These are phyloP conservation scores for Skeletonema costatum DNA, from an alignment of 108 stramenopile genomes.

Conservation along the genomic window DNA sequence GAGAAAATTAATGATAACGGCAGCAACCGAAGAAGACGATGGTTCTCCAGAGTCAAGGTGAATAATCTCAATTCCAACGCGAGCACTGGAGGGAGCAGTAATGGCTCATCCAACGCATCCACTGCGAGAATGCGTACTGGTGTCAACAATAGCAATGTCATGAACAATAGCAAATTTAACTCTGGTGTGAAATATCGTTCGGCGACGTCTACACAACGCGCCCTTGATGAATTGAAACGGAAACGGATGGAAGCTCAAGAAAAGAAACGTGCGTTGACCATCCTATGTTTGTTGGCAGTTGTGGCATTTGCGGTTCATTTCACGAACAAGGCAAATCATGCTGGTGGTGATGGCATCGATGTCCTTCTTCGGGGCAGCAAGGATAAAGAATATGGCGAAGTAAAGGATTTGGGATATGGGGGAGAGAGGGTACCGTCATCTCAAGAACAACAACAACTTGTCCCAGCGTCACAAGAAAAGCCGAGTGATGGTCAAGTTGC, in stretches of 20 bases:
- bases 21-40: background rate
- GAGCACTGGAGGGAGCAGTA: background rate
- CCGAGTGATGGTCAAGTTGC: slow-evolving; percentile 2
- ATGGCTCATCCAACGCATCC: background rate
- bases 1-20: background rate
- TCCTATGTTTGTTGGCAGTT: slow-evolving; percentile 15
- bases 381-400: slow-evolving; percentile 12
- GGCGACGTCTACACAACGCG: slow-evolving; percentile 26
- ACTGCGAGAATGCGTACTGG: background rate
- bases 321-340: background rate
- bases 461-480: background rate
- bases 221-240: slow-evolving; percentile 41
- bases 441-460: slow-evolving; percentile 1
- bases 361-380: background rate
- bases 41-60: background rate
- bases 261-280: slow-evolving; percentile 18
- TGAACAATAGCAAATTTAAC: background rate
- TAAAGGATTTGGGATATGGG: slow-evolving; percentile 5
- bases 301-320: slow-evolving; percentile 31
- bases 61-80: background rate
- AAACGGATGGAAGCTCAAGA: slow-evolving; percentile 31
- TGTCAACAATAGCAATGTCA: background rate
- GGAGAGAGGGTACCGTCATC: background rate
- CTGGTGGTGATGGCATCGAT: background rate
- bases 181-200: slow-evolving; percentile 31